phyloP scores from a whole-genome alignment of 1,284 basidiomycete genomes.

The Cerioporus squamosus region DNA sequence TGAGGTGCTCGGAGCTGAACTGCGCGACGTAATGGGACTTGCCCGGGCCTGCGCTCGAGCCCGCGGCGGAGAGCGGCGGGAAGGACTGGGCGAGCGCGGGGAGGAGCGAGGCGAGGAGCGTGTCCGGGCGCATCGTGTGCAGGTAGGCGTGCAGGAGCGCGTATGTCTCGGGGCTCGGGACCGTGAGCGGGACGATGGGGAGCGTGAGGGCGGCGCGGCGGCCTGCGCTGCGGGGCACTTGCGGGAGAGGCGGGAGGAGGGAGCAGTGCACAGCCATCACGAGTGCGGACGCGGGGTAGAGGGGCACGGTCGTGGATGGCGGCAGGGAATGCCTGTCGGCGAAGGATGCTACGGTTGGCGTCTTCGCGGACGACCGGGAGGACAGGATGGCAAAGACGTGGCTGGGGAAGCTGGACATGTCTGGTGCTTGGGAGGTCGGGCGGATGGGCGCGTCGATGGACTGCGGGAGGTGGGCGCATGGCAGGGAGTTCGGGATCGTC shows the following conservation, averaged over 20 bases:
- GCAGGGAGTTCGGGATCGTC: slow-evolving; percentile 32
- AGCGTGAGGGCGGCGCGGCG: slow-evolving; percentile 44
- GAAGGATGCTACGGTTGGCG: slow-evolving; percentile 37
- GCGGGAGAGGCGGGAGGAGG: slow-evolving; percentile 47
- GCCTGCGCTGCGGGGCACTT: slow-evolving; percentile 42
- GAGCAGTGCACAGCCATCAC: slow-evolving; percentile 60
- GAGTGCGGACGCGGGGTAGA: slow-evolving; percentile 61
- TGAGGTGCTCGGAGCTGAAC: slow-evolving; percentile 29
- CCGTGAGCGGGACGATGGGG: slow-evolving; percentile 66
- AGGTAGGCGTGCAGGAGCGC: slow-evolving; percentile 65
- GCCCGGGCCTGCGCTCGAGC: slow-evolving; percentile 39
- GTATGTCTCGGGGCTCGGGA: slow-evolving; percentile 73
- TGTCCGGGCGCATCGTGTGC: slow-evolving; percentile 61
- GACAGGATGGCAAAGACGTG: slow-evolving; percentile 59
- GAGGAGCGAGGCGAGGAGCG: slow-evolving; percentile 56
- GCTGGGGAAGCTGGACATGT: slow-evolving; percentile 48
- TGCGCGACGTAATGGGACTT: slow-evolving; percentile 44
- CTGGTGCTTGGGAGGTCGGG: slow-evolving; percentile 31
- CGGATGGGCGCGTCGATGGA: slow-evolving; percentile 33
- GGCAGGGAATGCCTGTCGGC: slow-evolving; percentile 26
- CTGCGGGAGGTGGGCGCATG: slow-evolving; percentile 32
- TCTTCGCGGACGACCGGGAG: slow-evolving; percentile 31
- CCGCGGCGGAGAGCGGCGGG: slow-evolving; percentile 53
- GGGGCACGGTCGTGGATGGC: slow-evolving; percentile 39
- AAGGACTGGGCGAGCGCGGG: slow-evolving; percentile 58